Evolutionary conservation across 768 basidiomycete species (phyloP), one percentile per base, ranked within the genome.

Genomic region (Rhizopogon sp.): DNA sequence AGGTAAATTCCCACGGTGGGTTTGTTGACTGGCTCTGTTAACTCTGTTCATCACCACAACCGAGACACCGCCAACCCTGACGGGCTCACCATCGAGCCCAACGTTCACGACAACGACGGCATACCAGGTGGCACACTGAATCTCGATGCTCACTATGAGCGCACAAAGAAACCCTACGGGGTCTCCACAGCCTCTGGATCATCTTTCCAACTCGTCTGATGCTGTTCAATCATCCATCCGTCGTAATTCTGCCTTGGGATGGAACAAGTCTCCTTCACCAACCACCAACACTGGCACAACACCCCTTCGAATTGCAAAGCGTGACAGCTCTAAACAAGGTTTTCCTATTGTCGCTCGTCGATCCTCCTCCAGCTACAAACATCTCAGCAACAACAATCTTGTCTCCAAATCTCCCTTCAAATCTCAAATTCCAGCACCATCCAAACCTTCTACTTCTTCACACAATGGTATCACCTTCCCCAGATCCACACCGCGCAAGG

Each of bases 321-420:
- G 57, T 74, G 77, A 43, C 11, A 60, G 59, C 29, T 49, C 16
- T 59, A 71, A 58, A 43, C 64, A 72, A 5, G 73, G 74, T 20
- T 77, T 73, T 44, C 74, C 82, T 43, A 68, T 72, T n/a, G 70
- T 90, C 43, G 83, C 84, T 46, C 82, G 90, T 33, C 80, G 90
- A 42, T 78, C 82, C 14, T 90, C 88, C 7, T 85, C 83, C 41
- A 90, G 88, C 69, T 93, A 86, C 72, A 85, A 81, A 60, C 90
- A 90, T 69, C 79, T 92, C 59, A 80, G 79, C 62, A 85, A 75
- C 62, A 89, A 84, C 66, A 84, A 87, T 65, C 84, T 92, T 54
- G 91, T 93, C 16, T 84, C 87, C 29, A 91, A 91, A 61, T 93
- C 91, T 10, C 90, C 90, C 9, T 93, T 93, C 75, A 88, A 87